phyloP scores from a whole-genome alignment of 176 grass and related monocot species.

The Zoysia japonica region DNA sequence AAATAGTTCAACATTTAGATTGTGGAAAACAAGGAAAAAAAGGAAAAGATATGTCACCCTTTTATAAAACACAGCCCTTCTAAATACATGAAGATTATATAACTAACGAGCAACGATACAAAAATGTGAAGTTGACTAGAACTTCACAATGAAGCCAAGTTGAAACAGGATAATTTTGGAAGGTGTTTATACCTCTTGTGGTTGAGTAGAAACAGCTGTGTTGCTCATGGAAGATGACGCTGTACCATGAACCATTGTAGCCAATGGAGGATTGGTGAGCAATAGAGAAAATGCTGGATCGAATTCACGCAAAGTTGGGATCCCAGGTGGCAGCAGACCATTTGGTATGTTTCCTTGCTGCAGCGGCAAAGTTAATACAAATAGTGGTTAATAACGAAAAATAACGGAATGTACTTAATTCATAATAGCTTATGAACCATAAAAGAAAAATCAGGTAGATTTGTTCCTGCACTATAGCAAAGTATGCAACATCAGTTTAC shows the following conservation, averaged over 20 bases:
- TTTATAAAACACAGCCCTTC: background rate
- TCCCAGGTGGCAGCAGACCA: constrained; percentile 51
- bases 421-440: background rate
- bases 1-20: constrained; percentile 7
- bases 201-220: constrained; percentile 43
- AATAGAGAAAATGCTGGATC: constrained; percentile 65
- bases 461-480: constrained; percentile 6
- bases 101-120: background rate
- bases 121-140: background rate
- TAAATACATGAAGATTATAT: background rate
- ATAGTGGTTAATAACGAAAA: constrained; percentile 14
- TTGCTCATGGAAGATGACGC: constrained; percentile 39
- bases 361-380: constrained; percentile 23
- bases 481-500: background rate
- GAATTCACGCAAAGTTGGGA: constrained; percentile 56
- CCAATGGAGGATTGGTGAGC: constrained; percentile 51
- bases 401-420: background rate
- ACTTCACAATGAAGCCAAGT: constrained; percentile 14
- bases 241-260: constrained; percentile 53
- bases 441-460: background rate
- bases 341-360: constrained; percentile 61
- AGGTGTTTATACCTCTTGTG: constrained; percentile 53
- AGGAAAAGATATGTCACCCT: background rate
- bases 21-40: background rate
- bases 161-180: background rate